Percentiles rank a stretch among this genome's conserved stretches.
These are phyloP conservation scores for Lasiosphaeriaceae sp. DNA, from an alignment of 495 filamentous ascomycete species.

Conservation along the genomic window DNA sequence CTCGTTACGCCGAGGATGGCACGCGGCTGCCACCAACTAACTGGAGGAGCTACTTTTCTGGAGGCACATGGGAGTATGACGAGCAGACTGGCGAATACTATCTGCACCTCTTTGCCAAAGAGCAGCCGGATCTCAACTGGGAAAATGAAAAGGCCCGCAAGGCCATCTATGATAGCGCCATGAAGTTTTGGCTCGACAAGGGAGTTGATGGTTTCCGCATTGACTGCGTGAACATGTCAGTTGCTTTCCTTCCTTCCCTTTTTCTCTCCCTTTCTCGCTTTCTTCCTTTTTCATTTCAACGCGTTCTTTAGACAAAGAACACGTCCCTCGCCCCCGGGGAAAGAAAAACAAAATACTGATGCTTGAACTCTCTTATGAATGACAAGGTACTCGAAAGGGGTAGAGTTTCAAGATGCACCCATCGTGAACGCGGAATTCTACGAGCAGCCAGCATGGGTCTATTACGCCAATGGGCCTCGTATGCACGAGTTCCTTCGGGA, in stretches of 20 bases:
- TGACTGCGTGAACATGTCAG: conserved; percentile 58
- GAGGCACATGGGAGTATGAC: conserved; percentile 64
- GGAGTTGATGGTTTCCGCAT: conserved; percentile 68
- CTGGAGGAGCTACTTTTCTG: conserved; percentile 56
- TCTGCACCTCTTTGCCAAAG: conserved; percentile 61
- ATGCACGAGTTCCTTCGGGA: conserved; percentile 64
- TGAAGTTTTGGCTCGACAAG: conserved; percentile 70
- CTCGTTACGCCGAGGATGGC: conserved; percentile 55
- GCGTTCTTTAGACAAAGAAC: no score
- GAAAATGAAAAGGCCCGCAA: conserved; percentile 57
- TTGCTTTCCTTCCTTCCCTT: not conserved
- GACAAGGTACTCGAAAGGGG: conserved; percentile 53
- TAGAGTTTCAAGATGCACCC: conserved; percentile 58
- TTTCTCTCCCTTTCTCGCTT: not conserved
- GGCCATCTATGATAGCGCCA: conserved; percentile 60
- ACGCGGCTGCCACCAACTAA: conserved; percentile 68
- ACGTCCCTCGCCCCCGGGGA: no score
- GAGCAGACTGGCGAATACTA: conserved; percentile 65
- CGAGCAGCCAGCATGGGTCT: conserved; percentile 46
- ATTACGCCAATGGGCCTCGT: conserved; percentile 61
- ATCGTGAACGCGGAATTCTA: conserved; percentile 34
- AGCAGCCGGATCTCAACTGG: conserved; percentile 76
- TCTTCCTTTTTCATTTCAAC: no score
- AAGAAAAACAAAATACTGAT: no score
- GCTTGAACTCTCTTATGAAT: not conserved